Evolutionary conservation across 352 stramenopile genomes (phyloP), one percentile per base, ranked within the genome.

Genomic region (Phytophthora ramorum): DNA sequence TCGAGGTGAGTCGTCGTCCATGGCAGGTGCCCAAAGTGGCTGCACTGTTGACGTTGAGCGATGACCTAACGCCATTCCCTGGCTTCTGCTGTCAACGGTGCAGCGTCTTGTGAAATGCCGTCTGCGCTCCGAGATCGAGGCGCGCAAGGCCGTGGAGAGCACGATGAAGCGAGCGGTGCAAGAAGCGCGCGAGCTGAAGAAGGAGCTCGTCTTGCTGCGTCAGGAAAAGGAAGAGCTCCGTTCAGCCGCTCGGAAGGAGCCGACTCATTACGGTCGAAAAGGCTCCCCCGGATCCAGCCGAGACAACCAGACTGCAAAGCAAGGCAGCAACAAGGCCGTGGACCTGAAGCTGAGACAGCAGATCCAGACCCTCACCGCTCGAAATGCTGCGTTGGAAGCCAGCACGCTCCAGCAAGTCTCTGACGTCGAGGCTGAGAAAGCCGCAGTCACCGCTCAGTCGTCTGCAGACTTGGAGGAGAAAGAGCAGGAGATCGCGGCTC

Each of bases 81-180:
- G 7, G 20, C 17, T 44, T 24, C 13, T 53, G 9, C 19, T 46
- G 16, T 8, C 10, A 32, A 19, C 28, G 5, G 3, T 24, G 17
- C 55, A 92, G 84, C 74, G 81, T 26, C 75, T 93, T 32, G 85
- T 91, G 20, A 93, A 93, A 73, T 93, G 82, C 67, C 85, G 85
- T 13, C 53, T 91, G 14, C 81, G 85, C 8, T 93, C 85, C 28
- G 85, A 93, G 69, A 81, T 87, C 10, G 83, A 93, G 52, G 83
- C 81, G 19, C 79, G 85, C 19, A 93, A 92, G 58, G 83, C 85
- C 1, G 78, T 74, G 0, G 83, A 93, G 51, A 84, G 69, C 26
- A 90, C 81, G 19, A 92, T 90, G 85, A 92, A 90, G 64, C 81
- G 83, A 7, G 85, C 83, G 1, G 83, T 93, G 24, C 79, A 88